Base-by-base conservation (phyloP, 2,329 filamentous ascomycete species). In the Penicillium hesseltinei region DNA sequence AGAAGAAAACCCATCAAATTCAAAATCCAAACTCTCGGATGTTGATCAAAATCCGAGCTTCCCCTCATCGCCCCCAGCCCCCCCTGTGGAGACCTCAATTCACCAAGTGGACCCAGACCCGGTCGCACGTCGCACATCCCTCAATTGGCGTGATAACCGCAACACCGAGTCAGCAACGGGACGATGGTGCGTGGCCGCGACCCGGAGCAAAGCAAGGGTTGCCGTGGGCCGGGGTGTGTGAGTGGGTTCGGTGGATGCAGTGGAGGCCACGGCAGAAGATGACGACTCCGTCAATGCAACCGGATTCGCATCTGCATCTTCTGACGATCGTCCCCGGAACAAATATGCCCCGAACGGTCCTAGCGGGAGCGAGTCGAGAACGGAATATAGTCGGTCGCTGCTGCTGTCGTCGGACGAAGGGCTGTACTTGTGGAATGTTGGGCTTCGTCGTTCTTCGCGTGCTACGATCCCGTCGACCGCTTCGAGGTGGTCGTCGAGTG, bases 401-500 rank as follows among this genome's bases (percentile, higher is more conserved):
- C 33, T 49, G 39, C 45, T 45, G 31, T 49, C 45, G 17, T 49
- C 27, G 7, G 35, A 31, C 4, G 29, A 13, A 4, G 50, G 21
- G 17, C n/a, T 23, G 50, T 46, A 36, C 3, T 36, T 46, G 11
- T 35, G 39, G 5, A 45, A 29, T 33, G 21, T 9, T 19, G 35
- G 39, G 21, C 11, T 54, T 19, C 49, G 59, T 29, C 61, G 68
- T 52, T 60, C 55, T 47, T 68, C 66, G 1, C 71, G 66, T 21
- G 57, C 51, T 9, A 71, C 60, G 21, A 74, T 72, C n/a, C 57
- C 57, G 29, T 67, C 66, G 13, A 74, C 66, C 1, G 72, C 73
- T 39, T 73, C 69, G 8, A 74, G 65, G 35, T 74, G 71, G 54
- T 74, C 72, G 39, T 73, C 71, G 3, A 74, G 58, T 0, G 66